Percentiles rank a stretch among this genome's conserved stretches.
These are phyloP conservation scores for Xylogone sp. DNA, from an alignment of 2,329 filamentous ascomycete species.

Conservation along the genomic window DNA sequence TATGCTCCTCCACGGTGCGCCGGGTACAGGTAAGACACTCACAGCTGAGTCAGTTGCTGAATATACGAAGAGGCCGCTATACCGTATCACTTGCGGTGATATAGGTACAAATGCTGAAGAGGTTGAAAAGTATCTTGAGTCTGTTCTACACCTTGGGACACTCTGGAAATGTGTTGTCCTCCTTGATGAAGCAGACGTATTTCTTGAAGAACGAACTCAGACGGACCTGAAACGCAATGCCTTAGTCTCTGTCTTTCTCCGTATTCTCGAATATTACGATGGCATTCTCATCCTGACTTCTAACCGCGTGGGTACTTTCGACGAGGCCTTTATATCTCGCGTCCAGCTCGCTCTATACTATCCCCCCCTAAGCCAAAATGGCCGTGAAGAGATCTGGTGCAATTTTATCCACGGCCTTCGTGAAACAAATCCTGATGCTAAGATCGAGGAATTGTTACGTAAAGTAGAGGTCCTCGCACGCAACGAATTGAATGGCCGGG, in stretches of 20 bases:
- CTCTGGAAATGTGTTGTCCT: slow-evolving; percentile 9
- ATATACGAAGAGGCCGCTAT: slow-evolving; percentile 44
- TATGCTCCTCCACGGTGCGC: slow-evolving; percentile 35
- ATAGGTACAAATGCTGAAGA: slow-evolving; percentile 61
- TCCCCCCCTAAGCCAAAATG: too few relatives aligned
- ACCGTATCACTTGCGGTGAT: slow-evolving; percentile 59
- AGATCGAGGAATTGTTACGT: too few relatives aligned
- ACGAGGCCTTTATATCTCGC: slow-evolving; percentile 33
- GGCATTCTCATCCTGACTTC: slow-evolving; percentile 38
- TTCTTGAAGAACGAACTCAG: slow-evolving; percentile 12
- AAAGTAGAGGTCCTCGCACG: too few relatives aligned
- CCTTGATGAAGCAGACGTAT: slow-evolving; percentile 13
- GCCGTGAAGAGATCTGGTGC: too few relatives aligned
- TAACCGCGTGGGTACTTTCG: slow-evolving; percentile 33
- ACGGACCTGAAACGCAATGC: slow-evolving; percentile 14
- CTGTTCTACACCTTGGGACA: slow-evolving; percentile 12
- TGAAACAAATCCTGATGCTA: too few relatives aligned
- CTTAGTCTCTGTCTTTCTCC: slow-evolving; percentile 26
- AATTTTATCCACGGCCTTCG: too few relatives aligned
- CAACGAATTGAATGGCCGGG: too few relatives aligned
- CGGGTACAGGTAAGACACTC: slow-evolving; percentile 20
- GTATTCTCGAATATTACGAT: slow-evolving; percentile 35
- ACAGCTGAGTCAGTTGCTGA: slow-evolving; percentile 51
- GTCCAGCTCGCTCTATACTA: slow-evolving; percentile 31
- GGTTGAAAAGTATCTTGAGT: slow-evolving; percentile 46